These are phyloP conservation scores for Thraustochytrium striatum DNA, from an alignment of 352 stramenopile species.

Conservation along the genomic window DNA sequence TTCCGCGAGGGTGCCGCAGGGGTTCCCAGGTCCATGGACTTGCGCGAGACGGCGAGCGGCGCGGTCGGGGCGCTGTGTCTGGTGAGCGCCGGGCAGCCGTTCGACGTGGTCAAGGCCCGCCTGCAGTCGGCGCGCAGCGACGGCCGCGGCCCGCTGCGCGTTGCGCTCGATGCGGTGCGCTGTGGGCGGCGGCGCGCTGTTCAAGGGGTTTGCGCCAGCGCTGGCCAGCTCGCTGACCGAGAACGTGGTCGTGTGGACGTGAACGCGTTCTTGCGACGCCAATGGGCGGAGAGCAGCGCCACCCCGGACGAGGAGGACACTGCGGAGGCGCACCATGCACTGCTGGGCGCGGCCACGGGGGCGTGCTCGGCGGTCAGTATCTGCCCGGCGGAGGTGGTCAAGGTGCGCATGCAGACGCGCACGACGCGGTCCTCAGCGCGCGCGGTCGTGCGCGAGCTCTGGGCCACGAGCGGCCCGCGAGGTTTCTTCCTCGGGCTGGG, in stretches of 20 bases:
- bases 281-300: conserved; percentile 62
- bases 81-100: conserved; percentile 55
- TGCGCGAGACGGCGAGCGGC: conserved; percentile 9
- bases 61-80: conserved; percentile 31
- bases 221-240: conserved; percentile 79
- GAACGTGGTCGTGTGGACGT: conserved; percentile 81
- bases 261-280: conserved; percentile 70
- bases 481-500: conserved; percentile 72
- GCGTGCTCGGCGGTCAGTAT: conserved; percentile 76
- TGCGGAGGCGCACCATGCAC: conserved; percentile 66
- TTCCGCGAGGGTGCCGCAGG: too few species aligned
- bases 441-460: conserved; percentile 56
- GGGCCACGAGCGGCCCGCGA: conserved; percentile 61
- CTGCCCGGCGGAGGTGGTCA: conserved; percentile 75
- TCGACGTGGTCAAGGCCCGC: conserved; percentile 77
- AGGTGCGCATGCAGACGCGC: conserved; percentile 64
- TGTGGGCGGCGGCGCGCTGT: conserved; percentile 71
- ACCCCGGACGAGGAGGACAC: conserved; percentile 60
- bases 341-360: conserved; percentile 71
- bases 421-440: conserved; percentile 60
- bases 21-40: too few species aligned
- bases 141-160: not conserved
- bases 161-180: conserved; percentile 48
- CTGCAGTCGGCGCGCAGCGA: conserved; percentile 64
- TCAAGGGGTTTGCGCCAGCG: conserved; percentile 74